These are phyloP conservation scores for Gossypium ekmanianum DNA, from an alignment of 345 rosid species.

Conservation along the genomic window DNA sequence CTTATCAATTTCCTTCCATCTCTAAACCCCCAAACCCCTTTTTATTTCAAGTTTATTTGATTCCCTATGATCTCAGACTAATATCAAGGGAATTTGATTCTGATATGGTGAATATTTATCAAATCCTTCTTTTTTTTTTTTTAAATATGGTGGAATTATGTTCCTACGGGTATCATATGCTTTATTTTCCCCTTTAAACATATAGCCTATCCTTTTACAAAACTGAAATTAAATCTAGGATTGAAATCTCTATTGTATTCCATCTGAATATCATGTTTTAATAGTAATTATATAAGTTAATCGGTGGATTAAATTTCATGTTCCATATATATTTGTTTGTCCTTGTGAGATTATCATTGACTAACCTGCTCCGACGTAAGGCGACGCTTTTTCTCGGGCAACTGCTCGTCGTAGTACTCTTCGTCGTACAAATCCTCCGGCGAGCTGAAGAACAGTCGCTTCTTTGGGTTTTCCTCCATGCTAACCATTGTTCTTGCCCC, in stretches of 20 bases:
- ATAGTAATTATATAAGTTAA: no score
- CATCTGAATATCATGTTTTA: no score
- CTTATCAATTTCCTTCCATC: neutral
- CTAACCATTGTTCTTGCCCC: constrained; percentile 53
- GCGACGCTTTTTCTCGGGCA: constrained; percentile 83
- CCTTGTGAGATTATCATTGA: no score
- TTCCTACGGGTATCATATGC: constrained; percentile 11
- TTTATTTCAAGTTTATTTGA: neutral
- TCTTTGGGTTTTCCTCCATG: constrained; percentile 63
- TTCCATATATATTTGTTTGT: no score
- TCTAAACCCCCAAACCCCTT: neutral
- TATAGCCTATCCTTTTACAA: no score
- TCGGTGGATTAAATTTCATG: no score
- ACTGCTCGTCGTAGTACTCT: constrained; percentile 72
- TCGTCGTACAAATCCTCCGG: constrained; percentile 68
- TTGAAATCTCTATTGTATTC: no score
- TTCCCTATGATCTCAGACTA: neutral
- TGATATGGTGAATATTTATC: constrained; percentile 14
- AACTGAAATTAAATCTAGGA: no score
- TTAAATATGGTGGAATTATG: constrained; percentile 1
- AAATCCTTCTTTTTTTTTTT: neutral
- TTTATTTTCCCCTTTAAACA: neutral
- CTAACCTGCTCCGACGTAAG: constrained; percentile 70
- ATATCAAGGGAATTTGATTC: constrained; percentile 27
- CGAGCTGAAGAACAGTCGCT: constrained; percentile 68